Conservation (phyloP, 2,329 filamentous ascomycete species). For the Talaromyces sp. region DNA sequence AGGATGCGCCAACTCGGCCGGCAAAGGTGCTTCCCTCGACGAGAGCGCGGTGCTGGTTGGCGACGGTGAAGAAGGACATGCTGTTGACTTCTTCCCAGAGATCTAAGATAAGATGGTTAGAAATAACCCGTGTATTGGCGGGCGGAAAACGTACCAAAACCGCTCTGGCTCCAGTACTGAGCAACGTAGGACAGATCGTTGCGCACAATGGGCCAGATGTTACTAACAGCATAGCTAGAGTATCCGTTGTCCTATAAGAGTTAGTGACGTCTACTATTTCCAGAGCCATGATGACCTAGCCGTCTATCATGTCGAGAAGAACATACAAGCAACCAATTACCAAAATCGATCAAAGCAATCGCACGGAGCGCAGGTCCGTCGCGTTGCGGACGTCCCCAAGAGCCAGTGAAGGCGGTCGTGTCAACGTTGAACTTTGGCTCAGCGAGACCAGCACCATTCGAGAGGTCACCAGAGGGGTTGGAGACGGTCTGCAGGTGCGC, state of each 20-base stretch:
- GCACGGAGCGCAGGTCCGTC: slow-evolving; percentile 76
- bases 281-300: neutral
- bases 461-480: slow-evolving; percentile 64
- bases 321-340: slow-evolving; percentile 61
- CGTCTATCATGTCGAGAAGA: neutral
- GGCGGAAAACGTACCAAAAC: slow-evolving; percentile 49
- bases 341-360: slow-evolving; percentile 68
- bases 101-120: slow-evolving; percentile 36
- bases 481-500: slow-evolving; percentile 63
- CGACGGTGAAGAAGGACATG: slow-evolving; percentile 75
- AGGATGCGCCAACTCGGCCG: slow-evolving; percentile 63
- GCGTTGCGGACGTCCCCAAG: slow-evolving; percentile 75
- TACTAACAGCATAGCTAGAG: slow-evolving; percentile 52
- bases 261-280: neutral
- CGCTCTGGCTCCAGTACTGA: slow-evolving; percentile 51
- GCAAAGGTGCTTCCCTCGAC: slow-evolving; percentile 53
- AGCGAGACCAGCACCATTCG: slow-evolving; percentile 54
- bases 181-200: slow-evolving; percentile 72
- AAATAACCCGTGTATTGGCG: neutral
- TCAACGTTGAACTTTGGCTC: slow-evolving; percentile 73
- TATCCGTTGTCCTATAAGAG: slow-evolving; percentile 50
- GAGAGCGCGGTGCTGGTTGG: slow-evolving; percentile 63
- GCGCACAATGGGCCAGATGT: slow-evolving; percentile 69
- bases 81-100: slow-evolving; percentile 80
- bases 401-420: slow-evolving; percentile 56